Conservation (phyloP, 345 rosid genomes). For the Cardamine resedifolia region DNA sequence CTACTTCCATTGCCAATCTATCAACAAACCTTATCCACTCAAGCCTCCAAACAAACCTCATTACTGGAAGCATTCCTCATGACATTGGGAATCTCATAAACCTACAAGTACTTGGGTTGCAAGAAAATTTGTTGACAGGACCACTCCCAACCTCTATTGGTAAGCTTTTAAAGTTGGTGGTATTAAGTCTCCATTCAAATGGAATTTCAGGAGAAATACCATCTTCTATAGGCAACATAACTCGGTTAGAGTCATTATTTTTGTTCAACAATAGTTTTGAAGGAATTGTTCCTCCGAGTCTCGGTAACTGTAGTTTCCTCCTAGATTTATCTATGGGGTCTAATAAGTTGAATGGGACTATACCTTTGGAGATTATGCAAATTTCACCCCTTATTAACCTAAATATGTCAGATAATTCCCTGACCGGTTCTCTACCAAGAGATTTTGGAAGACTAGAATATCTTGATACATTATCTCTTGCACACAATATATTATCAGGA, state of each 20-base stretch:
- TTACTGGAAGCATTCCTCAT: neutral
- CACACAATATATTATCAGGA: slow-evolving; percentile 9
- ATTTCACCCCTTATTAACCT: neutral
- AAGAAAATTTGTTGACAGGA: neutral
- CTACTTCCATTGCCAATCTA: neutral
- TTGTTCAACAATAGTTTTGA: no score
- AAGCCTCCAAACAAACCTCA: neutral
- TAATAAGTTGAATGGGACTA: slow-evolving; percentile 19
- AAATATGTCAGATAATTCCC: neutral
- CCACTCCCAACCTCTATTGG: neutral
- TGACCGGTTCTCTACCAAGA: slow-evolving; percentile 18
- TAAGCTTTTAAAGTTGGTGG: neutral
- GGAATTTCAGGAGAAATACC: no score
- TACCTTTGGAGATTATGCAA: slow-evolving; percentile 13
- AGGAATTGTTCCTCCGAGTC: no score
- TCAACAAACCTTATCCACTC: neutral
- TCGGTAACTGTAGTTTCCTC: no score
- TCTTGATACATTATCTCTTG: neutral
- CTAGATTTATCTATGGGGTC: neutral
- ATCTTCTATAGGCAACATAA: no score
- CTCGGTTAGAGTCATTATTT: no score
- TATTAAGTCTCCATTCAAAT: no score
- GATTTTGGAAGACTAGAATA: slow-evolving; percentile 9
- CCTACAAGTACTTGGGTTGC: neutral
- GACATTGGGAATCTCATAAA: neutral